These are phyloP conservation scores for Phytopythium helicoides DNA, from an alignment of 352 stramenopile species.

Conservation along the genomic window DNA sequence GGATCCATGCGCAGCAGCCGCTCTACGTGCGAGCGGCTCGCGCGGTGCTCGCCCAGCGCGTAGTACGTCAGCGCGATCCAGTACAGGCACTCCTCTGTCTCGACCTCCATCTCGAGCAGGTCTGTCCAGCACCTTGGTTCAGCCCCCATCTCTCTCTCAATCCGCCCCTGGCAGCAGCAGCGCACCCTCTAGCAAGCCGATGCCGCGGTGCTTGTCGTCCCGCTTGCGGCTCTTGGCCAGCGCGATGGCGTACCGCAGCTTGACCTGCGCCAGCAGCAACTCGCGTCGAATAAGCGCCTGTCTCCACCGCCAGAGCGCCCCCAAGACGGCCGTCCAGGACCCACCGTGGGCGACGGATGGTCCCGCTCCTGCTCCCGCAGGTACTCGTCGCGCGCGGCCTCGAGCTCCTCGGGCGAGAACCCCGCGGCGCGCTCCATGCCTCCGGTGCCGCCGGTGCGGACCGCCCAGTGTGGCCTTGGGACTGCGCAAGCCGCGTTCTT, in stretches of 20 bases:
- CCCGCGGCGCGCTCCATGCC: constrained; percentile 43
- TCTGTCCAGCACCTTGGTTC: constrained; percentile 23
- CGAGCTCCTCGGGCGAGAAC: constrained; percentile 74
- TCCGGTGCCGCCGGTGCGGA: constrained; percentile 28
- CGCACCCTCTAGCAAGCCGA: constrained; percentile 68
- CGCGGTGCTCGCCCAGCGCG: constrained; percentile 62
- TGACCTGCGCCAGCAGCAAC: constrained; percentile 54
- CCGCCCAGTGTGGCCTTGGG: constrained; percentile 1
- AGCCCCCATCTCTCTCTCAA: background rate
- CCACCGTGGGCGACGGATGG: constrained; percentile 53
- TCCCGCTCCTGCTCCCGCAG: constrained; percentile 77
- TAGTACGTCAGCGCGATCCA: constrained; percentile 75
- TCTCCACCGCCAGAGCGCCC: too few relatives aligned
- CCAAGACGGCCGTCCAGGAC: background rate
- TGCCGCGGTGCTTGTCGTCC: constrained; percentile 76
- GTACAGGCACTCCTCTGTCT: constrained; percentile 69
- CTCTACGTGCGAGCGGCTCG: constrained; percentile 71
- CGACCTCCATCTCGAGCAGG: constrained; percentile 48
- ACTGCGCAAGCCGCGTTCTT: constrained; percentile 3
- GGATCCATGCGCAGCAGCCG: constrained; percentile 73
- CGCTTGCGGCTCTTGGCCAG: constrained; percentile 75
- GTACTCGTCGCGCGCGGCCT: constrained; percentile 70
- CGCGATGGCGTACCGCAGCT: constrained; percentile 67
- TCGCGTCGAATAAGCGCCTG: too few relatives aligned
- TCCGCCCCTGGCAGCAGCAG: background rate